Evolutionary conservation across 805 yeast species (phyloP), one percentile per base, ranked within the genome.

Genomic region (Saccharomycopsis selenospora): DNA sequence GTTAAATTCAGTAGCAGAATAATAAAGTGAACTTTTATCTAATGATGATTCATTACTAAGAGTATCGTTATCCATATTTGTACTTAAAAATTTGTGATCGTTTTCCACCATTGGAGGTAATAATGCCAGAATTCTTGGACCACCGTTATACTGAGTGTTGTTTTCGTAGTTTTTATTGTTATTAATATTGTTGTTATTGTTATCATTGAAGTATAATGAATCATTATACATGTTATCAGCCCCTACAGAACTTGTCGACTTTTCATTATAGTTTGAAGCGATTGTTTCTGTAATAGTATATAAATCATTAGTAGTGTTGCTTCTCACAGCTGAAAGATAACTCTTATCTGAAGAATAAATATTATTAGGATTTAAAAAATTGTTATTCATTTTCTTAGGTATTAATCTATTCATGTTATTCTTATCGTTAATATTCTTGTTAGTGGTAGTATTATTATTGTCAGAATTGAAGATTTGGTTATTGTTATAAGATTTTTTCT

Each of bases 321-420:
- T 33, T 33, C 38, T 33, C 38, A 14, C 38, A 33, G 38, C 38
- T 33, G 38, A 33, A 33, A 33, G 38, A 20, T 10, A 33, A 10
- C 38, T 33, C 17, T 20, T 33, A 33, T 33, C 38, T 6, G 38
- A 10, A 14, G 6, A 6, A 5, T 17, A 20, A 14, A 33, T 5
- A 14, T 33, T 33, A 20, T 33, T 33, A 4, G 38, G 38, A 14
- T 6, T 33, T 20, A 33, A 33, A 20, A 33, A 33, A 10, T 14
- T 33, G 6, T 20, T 20, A 20, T 17, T 14, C n/a, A n/a, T n/a
- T n/a, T n/a, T n/a, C n/a, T 33, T 33, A 20, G 38, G 10, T n/a
- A 28, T n/a, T 28, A 28, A n/a, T 33, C 10, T 33, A 33, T 14
- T 33, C n/a, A 6, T 4, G 10, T 20, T 14, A 14, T 20, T 33